These are phyloP conservation scores for Kluyveromyces nonfermentans DNA, from an alignment of 805 yeast genomes.

Conservation along the genomic window DNA sequence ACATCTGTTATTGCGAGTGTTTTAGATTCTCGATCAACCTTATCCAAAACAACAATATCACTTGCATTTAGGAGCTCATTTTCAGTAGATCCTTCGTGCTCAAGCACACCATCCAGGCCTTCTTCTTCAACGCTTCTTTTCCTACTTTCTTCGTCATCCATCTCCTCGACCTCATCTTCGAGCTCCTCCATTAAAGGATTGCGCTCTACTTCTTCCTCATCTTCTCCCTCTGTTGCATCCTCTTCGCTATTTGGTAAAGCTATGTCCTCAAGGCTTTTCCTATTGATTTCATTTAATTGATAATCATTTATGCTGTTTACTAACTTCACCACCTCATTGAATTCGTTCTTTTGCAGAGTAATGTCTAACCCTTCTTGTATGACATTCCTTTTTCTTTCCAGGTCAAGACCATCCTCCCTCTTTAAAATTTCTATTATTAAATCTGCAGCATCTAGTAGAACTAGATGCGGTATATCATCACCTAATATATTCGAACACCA, in stretches of 20 bases:
- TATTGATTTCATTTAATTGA: slow-evolving; percentile 11
- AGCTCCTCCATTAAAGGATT: slow-evolving; percentile 23
- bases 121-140: background rate
- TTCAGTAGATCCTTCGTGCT: background rate
- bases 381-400: slow-evolving; percentile 35
- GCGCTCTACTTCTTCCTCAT: slow-evolving; percentile 25
- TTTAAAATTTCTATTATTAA: slow-evolving; percentile 15
- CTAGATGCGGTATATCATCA: slow-evolving; percentile 67
- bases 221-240: slow-evolving; percentile 38
- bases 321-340: slow-evolving; percentile 37
- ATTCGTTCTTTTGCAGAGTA: slow-evolving; percentile 27
- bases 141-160: slow-evolving; percentile 18
- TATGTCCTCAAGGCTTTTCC: slow-evolving; percentile 10
- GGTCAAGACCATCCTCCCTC: slow-evolving; percentile 10
- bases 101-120: background rate
- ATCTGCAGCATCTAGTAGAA: slow-evolving; percentile 36
- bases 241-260: slow-evolving; percentile 16
- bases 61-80: background rate
- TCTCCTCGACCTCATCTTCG: slow-evolving; percentile 22
- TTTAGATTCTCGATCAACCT: slow-evolving; percentile 1
- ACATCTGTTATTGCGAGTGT: slow-evolving; percentile 32
- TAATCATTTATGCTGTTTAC: slow-evolving; percentile 47
- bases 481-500: slow-evolving; percentile 51
- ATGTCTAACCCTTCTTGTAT: slow-evolving; percentile 40
- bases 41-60: slow-evolving; percentile 9